These are phyloP conservation scores for Trichoderma cornu-damae DNA, from an alignment of 2,329 filamentous ascomycete genomes.

Conservation along the genomic window DNA sequence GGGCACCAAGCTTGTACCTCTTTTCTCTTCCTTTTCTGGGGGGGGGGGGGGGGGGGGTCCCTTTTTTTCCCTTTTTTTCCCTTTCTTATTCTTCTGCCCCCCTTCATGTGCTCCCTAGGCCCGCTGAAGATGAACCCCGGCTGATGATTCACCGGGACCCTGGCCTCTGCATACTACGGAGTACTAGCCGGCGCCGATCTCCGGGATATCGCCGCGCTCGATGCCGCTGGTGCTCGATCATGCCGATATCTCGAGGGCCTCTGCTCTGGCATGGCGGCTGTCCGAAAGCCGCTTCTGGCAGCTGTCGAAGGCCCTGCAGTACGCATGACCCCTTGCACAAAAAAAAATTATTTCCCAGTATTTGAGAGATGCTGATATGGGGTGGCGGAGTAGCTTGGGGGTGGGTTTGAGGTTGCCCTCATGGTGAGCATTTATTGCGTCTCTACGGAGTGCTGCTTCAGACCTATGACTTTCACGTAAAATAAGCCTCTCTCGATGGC, in stretches of 20 bases:
- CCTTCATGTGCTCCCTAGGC: neutral
- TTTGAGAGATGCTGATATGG: constrained; percentile 16
- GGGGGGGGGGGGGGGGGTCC: no score
- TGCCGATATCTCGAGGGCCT: constrained; percentile 40
- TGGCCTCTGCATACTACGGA: constrained; percentile 20
- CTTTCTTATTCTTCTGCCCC: constrained; percentile 25
- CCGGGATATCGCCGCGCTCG: constrained; percentile 33
- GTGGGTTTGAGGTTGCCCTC: constrained; percentile 47
- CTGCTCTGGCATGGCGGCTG: constrained; percentile 30
- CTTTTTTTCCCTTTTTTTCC: neutral
- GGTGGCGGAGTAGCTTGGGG: constrained; percentile 38
- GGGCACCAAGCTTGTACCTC: neutral
- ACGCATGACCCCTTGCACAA: constrained; percentile 26
- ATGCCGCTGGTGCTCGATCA: constrained; percentile 30
- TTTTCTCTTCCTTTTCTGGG: neutral
- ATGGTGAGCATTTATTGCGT: constrained; percentile 33
- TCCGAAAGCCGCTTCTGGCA: constrained; percentile 44
- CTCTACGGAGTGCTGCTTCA: no score
- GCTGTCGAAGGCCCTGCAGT: constrained; percentile 48
- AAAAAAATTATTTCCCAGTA: neutral
- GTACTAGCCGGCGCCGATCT: constrained; percentile 34
- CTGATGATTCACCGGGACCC: constrained; percentile 10
- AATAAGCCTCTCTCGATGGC: neutral
- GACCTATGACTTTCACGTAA: neutral
- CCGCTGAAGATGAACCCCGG: constrained; percentile 8